Base-by-base conservation (phyloP, 805 yeast species). In the Debaryomyces maramus region DNA sequence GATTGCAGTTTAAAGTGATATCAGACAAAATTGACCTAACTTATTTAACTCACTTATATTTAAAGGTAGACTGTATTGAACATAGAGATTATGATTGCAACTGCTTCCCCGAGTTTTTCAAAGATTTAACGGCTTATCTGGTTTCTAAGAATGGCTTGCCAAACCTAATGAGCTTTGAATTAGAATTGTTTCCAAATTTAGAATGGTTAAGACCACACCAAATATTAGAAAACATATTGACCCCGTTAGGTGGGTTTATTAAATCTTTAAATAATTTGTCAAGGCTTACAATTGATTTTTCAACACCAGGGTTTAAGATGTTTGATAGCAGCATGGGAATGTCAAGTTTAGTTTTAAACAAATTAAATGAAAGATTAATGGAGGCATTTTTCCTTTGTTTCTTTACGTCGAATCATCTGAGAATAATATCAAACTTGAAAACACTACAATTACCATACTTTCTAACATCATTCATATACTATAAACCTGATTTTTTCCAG, bases 151-250 rank as follows among this genome's bases (percentile, higher is more conserved):
- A 41, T 21, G 68, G 68, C 1, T 46, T 64, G 35, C 69, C 68
- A 6, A 61, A 61, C 37, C 44, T 65, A 28, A 37, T 22, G 4
- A 51, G 54, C 34, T 57, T 65, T 38, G 63, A 59, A 42, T 36
- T 63, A 30, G 67, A 59, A 39, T 48, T 58, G 22, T 59, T 52
- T 40, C 69, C 67, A 13, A 60, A 56, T 36, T 36, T 52, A 19
- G 69, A 63, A 35, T 65, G 70, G 70, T 42, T 61, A 30, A 44
- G 67, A 17, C 68, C 71, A 5, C 61, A 58, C 37, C 65, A 61
- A 46, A 47, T 61, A 9, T 45, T 65, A 23, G 62, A 60, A 36
- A 52, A 49, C 29, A 53, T 58, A 7, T 38, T 65, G 11, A 51
- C 57, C 1, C 71, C 71, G 3, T 47, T 65, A 27, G 67, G 70